Conservation (phyloP, 768 basidiomycete genomes). For the Tremella fuciformis region DNA sequence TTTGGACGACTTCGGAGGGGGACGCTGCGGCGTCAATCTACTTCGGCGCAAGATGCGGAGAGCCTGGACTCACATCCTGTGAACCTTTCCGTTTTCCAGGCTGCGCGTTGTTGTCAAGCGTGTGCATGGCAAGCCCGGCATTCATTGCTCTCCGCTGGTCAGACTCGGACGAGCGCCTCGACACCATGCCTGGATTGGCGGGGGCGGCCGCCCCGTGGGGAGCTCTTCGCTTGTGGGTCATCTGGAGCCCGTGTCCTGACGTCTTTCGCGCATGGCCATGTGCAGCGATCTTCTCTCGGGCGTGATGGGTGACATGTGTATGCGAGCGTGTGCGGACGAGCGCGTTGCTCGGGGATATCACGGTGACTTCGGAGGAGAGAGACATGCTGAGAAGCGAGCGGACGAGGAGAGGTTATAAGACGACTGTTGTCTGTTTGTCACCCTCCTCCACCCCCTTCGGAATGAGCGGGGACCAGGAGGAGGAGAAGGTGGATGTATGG, state of each 20-base stretch:
- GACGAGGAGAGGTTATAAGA: no score
- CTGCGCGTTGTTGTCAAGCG: conserved; percentile 34
- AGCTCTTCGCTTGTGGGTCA: no score
- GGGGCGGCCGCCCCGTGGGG: no score
- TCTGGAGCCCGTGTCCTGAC: no score
- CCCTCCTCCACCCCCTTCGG: neutral
- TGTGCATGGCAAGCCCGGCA: conserved; percentile 40
- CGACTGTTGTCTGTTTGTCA: neutral
- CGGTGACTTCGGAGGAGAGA: conserved; percentile 20
- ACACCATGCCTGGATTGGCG: no score
- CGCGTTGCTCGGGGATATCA: conserved; percentile 20
- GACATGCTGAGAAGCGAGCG: conserved; percentile 18
- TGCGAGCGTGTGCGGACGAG: no score
- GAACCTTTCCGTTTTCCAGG: conserved; percentile 26
- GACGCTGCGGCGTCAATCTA: conserved; percentile 26
- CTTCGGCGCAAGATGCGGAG: neutral
- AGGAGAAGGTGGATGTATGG: neutral
- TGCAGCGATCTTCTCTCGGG: no score
- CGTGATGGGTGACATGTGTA: no score
- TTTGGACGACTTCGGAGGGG: conserved; percentile 27
- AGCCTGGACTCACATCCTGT: neutral
- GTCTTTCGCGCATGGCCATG: no score
- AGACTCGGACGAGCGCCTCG: neutral
- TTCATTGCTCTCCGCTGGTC: conserved; percentile 16
- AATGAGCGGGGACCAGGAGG: neutral